phyloP scores from a whole-genome alignment of 192 early-diverging fungal genomes.

The Coemansia aciculifera region DNA sequence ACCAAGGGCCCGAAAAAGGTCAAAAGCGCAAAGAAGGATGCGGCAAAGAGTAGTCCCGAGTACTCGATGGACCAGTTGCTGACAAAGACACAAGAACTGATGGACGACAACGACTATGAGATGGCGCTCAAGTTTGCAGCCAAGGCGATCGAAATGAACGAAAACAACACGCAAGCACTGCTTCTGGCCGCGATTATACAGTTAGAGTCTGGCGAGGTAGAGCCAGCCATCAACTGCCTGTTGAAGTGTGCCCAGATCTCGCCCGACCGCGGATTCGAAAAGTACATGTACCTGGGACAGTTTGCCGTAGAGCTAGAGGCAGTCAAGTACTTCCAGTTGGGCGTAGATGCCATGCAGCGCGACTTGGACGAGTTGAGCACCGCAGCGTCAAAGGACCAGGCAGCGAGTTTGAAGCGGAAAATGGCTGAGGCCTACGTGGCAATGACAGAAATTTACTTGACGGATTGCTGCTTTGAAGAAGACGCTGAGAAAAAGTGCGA shows the following conservation, averaged over 20 bases:
- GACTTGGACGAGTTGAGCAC: constrained; percentile 46
- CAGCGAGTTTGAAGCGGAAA: constrained; percentile 59
- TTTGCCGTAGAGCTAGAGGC: constrained; percentile 66
- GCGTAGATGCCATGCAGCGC: constrained; percentile 64
- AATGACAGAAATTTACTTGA: constrained; percentile 96
- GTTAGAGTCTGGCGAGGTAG: constrained; percentile 71
- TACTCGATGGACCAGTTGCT: constrained; percentile 65
- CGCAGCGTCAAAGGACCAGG: constrained; percentile 26
- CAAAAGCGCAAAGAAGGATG: constrained; percentile 13
- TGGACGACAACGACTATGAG: constrained; percentile 77
- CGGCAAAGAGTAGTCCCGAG: constrained; percentile 16
- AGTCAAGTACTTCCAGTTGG: constrained; percentile 69
- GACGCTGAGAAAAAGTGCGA: constrained; percentile 88
- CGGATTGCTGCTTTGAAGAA: constrained; percentile 94
- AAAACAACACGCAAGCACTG: constrained; percentile 60
- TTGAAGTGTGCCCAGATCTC: constrained; percentile 60
- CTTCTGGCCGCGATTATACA: constrained; percentile 73
- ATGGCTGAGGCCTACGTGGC: constrained; percentile 85
- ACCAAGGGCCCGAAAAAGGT: constrained; percentile 23
- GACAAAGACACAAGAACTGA: constrained; percentile 61
- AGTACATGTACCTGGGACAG: constrained; percentile 90
- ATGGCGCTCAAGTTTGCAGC: constrained; percentile 70
- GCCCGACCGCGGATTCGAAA: constrained; percentile 67
- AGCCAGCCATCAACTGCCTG: constrained; percentile 64
- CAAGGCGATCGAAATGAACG: constrained; percentile 65